Evolutionary conservation across 352 stramenopile species (phyloP).

Genomic region (Phytophthora sojae): DNA sequence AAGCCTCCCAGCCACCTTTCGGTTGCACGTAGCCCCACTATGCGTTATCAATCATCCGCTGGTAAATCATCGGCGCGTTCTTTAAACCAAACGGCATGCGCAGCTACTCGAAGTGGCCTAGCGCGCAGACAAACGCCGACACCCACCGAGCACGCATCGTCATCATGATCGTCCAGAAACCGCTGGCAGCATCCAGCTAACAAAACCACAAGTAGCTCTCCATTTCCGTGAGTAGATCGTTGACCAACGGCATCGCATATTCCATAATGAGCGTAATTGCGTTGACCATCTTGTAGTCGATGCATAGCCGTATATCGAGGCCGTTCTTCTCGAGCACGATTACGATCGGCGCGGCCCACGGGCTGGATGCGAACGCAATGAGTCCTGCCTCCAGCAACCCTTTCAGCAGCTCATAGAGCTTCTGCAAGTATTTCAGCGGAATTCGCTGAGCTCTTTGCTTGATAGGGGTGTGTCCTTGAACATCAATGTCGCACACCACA

Average conservation of each 20-base stretch:
- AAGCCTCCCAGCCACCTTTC: not conserved
- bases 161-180: not conserved
- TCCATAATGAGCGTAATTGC: not conserved
- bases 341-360: not conserved
- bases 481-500: not conserved
- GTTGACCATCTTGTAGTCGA: not conserved
- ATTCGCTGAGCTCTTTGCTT: not conserved
- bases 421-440: not conserved
- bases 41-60: not conserved
- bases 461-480: not conserved
- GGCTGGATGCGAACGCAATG: not conserved
- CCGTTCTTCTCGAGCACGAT: slow-evolving; percentile 1
- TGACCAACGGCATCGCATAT: not conserved
- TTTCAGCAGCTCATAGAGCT: not conserved
- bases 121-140: not conserved
- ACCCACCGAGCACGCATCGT: not conserved
- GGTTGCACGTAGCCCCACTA: not conserved
- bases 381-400: not conserved
- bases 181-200: not conserved
- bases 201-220: not conserved
- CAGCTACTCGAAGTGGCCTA: not conserved
- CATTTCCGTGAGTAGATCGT: not conserved
- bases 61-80: not conserved
- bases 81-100: not conserved
- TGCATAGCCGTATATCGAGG: not conserved